phyloP scores from a whole-genome alignment of 352 stramenopile species.

The Globisporangium mamillatum region DNA sequence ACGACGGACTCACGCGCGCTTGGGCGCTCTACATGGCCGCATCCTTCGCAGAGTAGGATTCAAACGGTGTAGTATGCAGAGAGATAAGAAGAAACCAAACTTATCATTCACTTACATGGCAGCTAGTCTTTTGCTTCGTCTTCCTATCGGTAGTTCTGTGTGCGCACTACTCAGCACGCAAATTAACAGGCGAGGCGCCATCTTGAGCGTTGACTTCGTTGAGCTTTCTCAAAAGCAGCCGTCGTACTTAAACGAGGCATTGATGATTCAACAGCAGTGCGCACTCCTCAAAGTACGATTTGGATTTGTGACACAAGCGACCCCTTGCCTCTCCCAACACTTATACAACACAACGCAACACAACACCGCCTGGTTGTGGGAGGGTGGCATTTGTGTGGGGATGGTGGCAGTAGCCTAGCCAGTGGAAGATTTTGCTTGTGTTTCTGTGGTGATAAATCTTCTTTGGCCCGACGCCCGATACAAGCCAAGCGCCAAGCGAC shows the following conservation, averaged over 20 bases:
- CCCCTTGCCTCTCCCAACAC: neutral
- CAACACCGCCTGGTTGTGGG: neutral
- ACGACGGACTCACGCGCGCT: too few species aligned
- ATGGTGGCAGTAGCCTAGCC: slow-evolving; percentile 7
- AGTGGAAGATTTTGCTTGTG: slow-evolving; percentile 16
- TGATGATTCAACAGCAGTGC: neutral
- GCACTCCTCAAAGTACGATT: neutral
- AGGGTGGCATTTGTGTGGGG: neutral
- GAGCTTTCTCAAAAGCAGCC: neutral
- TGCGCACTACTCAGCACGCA: neutral
- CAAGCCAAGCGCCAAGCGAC: slow-evolving; percentile 15
- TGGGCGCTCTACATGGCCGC: too few species aligned
- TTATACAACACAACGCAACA: neutral
- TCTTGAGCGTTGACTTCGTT: neutral
- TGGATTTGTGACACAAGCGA: neutral
- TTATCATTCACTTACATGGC: too few species aligned
- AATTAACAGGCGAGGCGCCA: neutral
- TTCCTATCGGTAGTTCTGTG: too few species aligned
- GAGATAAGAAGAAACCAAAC: too few species aligned
- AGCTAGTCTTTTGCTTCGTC: too few species aligned
- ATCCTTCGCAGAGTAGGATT: too few species aligned
- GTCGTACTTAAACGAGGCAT: neutral
- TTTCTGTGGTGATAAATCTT: slow-evolving; percentile 24
- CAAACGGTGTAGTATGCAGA: too few species aligned
- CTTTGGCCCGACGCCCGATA: slow-evolving; percentile 1